These are phyloP conservation scores for Dendrobium officinale DNA, from an alignment of 106 monocot genomes.

Conservation along the genomic window DNA sequence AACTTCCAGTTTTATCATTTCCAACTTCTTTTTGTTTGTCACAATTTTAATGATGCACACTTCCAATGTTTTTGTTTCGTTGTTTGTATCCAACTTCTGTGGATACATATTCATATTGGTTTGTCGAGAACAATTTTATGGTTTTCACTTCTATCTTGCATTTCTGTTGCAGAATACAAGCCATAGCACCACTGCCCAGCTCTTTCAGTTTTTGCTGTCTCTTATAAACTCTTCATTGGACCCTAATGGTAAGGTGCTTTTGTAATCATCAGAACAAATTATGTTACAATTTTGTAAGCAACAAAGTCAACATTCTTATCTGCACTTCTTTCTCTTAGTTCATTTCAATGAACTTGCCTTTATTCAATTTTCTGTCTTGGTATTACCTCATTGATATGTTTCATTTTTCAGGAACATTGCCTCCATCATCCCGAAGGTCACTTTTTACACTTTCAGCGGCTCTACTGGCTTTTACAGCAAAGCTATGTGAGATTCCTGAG, in stretches of 20 bases:
- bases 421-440: conserved; percentile 54
- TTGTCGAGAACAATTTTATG: neutral
- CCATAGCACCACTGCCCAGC: conserved; percentile 31
- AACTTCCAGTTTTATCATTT: neutral
- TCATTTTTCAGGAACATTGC: conserved; percentile 32
- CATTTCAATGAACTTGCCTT: neutral
- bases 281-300: neutral
- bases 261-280: neutral
- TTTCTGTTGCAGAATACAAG: conserved; percentile 43
- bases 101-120: neutral
- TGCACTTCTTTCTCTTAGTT: neutral
- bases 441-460: conserved; percentile 52
- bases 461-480: conserved; percentile 79
- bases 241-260: conserved; percentile 33
- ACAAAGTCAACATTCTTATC: neutral
- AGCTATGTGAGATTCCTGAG: conserved; percentile 55
- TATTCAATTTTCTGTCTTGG: neutral
- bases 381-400: neutral
- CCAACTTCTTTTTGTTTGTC: neutral
- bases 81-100: no score
- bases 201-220: conserved; percentile 81
- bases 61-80: neutral
- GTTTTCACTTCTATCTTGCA: neutral
- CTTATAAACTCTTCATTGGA: conserved; percentile 51
- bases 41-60: neutral